Evolutionary conservation across 345 rosid genomes (phyloP).

Genomic region (Bretschneidera sinensis): DNA sequence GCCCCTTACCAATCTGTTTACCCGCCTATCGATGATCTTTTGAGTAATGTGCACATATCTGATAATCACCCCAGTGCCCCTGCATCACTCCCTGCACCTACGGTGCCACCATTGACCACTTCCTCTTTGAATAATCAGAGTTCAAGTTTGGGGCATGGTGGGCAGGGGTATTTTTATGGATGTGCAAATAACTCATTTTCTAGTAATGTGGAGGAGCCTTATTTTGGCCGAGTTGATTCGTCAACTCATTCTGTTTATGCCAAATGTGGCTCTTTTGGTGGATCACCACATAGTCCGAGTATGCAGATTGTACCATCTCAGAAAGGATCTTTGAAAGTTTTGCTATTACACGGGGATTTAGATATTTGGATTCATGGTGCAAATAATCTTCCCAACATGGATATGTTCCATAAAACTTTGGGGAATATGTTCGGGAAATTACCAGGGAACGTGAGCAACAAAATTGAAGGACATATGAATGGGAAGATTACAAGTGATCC

Average conservation of each 20-base stretch:
- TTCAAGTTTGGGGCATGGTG: constrained; percentile 35
- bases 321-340: constrained; percentile 72
- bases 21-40: constrained; percentile 63
- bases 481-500: constrained; percentile 86
- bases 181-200: constrained; percentile 58
- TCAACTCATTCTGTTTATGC: constrained; percentile 22
- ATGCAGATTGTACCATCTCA: constrained; percentile 58
- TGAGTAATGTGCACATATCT: constrained; percentile 35
- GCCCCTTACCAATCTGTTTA: constrained; percentile 40
- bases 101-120: constrained; percentile 26
- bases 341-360: constrained; percentile 83
- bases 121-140: constrained; percentile 24
- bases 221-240: constrained; percentile 39
- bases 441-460: constrained; percentile 35
- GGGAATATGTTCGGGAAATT: constrained; percentile 60
- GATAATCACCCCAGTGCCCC: constrained; percentile 32
- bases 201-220: constrained; percentile 38
- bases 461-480: constrained; percentile 49
- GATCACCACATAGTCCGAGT: constrained; percentile 28
- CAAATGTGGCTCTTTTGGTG: constrained; percentile 34
- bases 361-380: constrained; percentile 74
- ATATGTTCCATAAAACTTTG: constrained; percentile 73
- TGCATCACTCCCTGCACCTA: constrained; percentile 43
- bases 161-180: constrained; percentile 43
- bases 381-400: constrained; percentile 88